Base-by-base conservation (phyloP, 2,329 filamentous ascomycete genomes). In the Capronia americana region DNA sequence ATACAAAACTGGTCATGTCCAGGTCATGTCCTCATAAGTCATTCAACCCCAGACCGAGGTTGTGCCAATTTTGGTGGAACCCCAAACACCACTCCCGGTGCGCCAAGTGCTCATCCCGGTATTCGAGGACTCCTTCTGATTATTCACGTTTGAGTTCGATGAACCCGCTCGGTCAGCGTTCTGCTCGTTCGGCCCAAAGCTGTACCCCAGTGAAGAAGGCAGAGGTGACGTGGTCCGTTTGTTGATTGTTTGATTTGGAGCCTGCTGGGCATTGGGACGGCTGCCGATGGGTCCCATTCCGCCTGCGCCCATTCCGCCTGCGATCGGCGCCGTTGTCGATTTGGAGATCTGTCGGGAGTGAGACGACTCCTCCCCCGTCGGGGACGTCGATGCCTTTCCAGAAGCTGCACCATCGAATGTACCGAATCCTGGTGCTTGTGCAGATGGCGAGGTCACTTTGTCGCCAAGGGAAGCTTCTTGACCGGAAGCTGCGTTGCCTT, bases 251-350 rank as follows among this genome's bases (percentile, higher is more conserved):
- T 86, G 84, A 74, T 88, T 89, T 34, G 83, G 76, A 8, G 79
- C 73, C 59, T 79, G 79, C 38, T 83, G 85, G 46, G 84, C 86
- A 20, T 87, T 85, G 3, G 94, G 94, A 53, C 95, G 90, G 65
- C 94, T 97, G 70, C 95, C 95, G 73, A 98, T 98, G 20, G 95
- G 94, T 24, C 93, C 94, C 61, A 98, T 93, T 4, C 90, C 84
- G 64, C 85, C 84, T 63, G 85, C 85, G 57, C 93, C 94, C 61
- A 98, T 93, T 4, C 90, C 84, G 64, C 85, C 84, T 63, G 85
- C 85, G 57, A 83, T 78, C 68, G 85, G 83, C 57, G 81, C 82
- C 69, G 86, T 77, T 80, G 82, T 67, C 78, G 77, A 70, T 66
- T 81, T 85, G 44, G 88, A 85, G 60, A 88, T 85, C 69, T 88